These are phyloP conservation scores for Vitis riparia DNA, from an alignment of 164 flowering plant genomes.

Conservation along the genomic window DNA sequence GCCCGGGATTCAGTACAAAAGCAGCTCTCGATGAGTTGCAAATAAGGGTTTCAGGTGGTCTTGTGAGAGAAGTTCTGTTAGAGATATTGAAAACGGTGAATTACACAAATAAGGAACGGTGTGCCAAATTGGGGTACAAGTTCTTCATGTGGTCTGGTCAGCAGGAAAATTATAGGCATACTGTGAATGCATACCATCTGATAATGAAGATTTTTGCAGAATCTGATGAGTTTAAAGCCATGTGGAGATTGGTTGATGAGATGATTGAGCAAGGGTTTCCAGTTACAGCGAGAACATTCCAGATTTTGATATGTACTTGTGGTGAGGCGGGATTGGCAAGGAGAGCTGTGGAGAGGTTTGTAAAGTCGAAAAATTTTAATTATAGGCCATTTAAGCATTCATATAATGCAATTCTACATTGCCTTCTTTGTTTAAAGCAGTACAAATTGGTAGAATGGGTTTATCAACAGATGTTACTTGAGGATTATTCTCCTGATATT, in stretches of 20 bases:
- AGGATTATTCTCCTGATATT: constrained; percentile 60
- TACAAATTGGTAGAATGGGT: constrained; percentile 88
- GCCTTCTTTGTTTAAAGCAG: constrained; percentile 55
- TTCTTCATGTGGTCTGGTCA: constrained; percentile 77
- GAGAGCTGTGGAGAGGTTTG: constrained; percentile 73
- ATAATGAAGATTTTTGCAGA: constrained; percentile 81
- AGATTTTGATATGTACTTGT: constrained; percentile 77
- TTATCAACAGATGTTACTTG: constrained; percentile 66
- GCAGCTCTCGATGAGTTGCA: constrained; percentile 47
- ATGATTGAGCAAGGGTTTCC: constrained; percentile 78
- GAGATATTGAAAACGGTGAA: constrained; percentile 50
- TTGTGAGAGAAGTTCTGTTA: constrained; percentile 71
- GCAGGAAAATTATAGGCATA: constrained; percentile 64
- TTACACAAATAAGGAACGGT: constrained; percentile 37
- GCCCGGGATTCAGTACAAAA: constrained; percentile 68
- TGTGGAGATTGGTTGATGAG: constrained; percentile 84
- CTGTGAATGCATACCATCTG: constrained; percentile 60
- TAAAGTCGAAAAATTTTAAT: constrained; percentile 68
- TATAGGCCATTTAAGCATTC: constrained; percentile 78
- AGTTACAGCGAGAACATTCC: constrained; percentile 71
- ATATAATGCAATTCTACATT: constrained; percentile 75
- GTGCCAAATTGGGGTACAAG: constrained; percentile 73
- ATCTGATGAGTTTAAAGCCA: constrained; percentile 67
- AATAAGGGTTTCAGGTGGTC: constrained; percentile 47
- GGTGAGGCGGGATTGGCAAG: constrained; percentile 74